Evolutionary conservation across 176 grass and related monocot genomes (phyloP), one percentile per base, ranked within the genome.

Genomic region (Puya raimondii): DNA sequence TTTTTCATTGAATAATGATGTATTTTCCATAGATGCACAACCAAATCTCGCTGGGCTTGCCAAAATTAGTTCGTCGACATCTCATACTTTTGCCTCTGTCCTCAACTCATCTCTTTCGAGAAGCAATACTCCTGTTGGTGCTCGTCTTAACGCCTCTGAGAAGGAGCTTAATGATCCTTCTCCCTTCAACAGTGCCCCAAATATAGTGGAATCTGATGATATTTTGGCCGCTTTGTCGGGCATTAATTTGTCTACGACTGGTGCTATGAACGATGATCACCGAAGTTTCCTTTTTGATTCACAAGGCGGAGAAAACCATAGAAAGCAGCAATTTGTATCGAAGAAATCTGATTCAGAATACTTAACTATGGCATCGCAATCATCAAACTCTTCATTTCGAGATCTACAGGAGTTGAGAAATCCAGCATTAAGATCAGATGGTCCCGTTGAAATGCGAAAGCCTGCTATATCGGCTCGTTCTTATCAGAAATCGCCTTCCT

Each of bases 211-310:
- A 64, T 49, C 88, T 63, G 92, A 84, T 88, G 80, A 96, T 85
- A 76, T 96, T 81, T 85, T 91, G 71, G 76, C 80, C 86, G 85
- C 88, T 75, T 78, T 96, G 66, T 96, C 92, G 65, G 64, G 67
- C 76, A 84, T 96, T 75, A 91, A 74, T 49, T 79, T 96, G 64
- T 86, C 92, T 53, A 86, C 68, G 67, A 63, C 48, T 73, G 85
- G 70, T 74, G 20, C 80, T 16, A 48, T 74, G 29, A 78, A 79
- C 18, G 65, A 64, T 74, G 70, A 70, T 64, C 83, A 78, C 48
- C 82, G 80, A 10, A 87, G 73, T 67, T 78, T 90, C 69, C 64
- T 81, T 80, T 74, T 80, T 63, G 76, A 76, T 21, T 65, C 75
- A 11, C 79, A 82, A 68, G 23, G 51, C 33, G 26, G 47, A 23